Percentiles rank a stretch among this genome's conserved stretches.
phyloP scores from a whole-genome alignment of 805 yeast genomes.

The Metschnikowia koreensis region DNA sequence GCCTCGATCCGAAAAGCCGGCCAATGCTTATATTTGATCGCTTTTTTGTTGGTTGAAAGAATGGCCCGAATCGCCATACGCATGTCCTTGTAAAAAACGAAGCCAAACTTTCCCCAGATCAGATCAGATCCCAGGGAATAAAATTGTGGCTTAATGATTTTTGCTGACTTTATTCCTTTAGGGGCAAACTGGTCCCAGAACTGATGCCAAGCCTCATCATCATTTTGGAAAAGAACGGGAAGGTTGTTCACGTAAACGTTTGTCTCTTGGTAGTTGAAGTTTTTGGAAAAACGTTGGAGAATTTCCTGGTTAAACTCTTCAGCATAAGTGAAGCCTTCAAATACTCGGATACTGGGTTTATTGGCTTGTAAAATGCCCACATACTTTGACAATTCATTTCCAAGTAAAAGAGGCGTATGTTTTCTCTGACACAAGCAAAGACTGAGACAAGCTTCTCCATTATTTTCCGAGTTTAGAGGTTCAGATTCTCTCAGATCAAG shows the following conservation, averaged over 20 bases:
- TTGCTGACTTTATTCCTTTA: conserved; percentile 35
- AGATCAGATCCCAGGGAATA: conserved; percentile 21
- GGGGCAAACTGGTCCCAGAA: conserved; percentile 42
- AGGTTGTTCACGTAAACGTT: conserved; percentile 70
- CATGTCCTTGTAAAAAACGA: conserved; percentile 58
- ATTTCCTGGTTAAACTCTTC: background rate
- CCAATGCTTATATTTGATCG: conserved; percentile 20
- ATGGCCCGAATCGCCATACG: conserved; percentile 65
- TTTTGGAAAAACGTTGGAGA: conserved; percentile 19
- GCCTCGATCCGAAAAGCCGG: conserved; percentile 30
- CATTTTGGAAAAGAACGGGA: conserved; percentile 54
- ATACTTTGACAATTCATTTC: background rate
- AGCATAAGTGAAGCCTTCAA: no score
- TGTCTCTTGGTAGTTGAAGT: conserved; percentile 54
- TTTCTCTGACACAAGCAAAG: conserved; percentile 37
- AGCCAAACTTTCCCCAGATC: conserved; percentile 43
- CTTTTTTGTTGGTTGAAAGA: conserved; percentile 47
- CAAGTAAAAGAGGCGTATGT: conserved; percentile 30
- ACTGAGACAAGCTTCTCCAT: conserved; percentile 13
- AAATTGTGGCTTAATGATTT: conserved; percentile 42
- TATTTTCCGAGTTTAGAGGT: background rate
- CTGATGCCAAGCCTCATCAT: conserved; percentile 38
- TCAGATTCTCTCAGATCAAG: conserved; percentile 1
- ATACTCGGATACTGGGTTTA: background rate
- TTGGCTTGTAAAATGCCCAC: background rate